These are phyloP conservation scores for Perilla frutescens DNA, from an alignment of 257 asterid genomes.

Conservation along the genomic window DNA sequence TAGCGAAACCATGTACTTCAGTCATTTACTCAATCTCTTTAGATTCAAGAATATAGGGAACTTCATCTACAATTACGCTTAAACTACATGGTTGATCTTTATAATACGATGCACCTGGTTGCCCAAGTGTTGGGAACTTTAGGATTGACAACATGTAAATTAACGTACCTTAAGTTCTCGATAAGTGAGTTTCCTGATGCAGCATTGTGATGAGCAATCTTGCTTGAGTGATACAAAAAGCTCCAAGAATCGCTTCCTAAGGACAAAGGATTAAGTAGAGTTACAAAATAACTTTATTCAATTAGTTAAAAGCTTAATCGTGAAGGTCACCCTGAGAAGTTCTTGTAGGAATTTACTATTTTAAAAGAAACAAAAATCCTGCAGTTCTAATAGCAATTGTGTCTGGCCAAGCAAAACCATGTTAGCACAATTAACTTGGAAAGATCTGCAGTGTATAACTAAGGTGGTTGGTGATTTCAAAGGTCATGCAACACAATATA, in stretches of 20 bases:
- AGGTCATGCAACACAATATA: neutral
- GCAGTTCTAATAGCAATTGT: neutral
- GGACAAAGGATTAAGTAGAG: constrained; percentile 18
- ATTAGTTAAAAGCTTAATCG: constrained; percentile 22
- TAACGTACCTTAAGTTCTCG: constrained; percentile 70
- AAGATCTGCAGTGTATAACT: neutral
- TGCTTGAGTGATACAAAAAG: constrained; percentile 51
- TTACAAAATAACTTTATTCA: constrained; percentile 14
- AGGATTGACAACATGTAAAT: constrained; percentile 19
- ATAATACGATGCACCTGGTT: constrained; percentile 5
- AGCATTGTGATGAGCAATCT: constrained; percentile 36
- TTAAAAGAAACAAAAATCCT: neutral
- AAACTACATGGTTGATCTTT: neutral
- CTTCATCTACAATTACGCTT: constrained; percentile 2
- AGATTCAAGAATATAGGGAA: constrained; percentile 4
- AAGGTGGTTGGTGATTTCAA: neutral
- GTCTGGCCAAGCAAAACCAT: constrained; percentile 9
- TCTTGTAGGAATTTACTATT: constrained; percentile 12
- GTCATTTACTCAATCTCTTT: constrained; percentile 3
- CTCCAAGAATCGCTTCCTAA: constrained; percentile 74
- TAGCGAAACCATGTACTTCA: constrained; percentile 20
- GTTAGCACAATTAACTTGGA: neutral
- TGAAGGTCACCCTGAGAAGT: neutral
- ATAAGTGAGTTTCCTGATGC: constrained; percentile 51
- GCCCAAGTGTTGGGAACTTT: constrained; percentile 12